These are phyloP conservation scores for Rhizophagus sp. DNA, from an alignment of 192 early-diverging fungal species.

Conservation along the genomic window DNA sequence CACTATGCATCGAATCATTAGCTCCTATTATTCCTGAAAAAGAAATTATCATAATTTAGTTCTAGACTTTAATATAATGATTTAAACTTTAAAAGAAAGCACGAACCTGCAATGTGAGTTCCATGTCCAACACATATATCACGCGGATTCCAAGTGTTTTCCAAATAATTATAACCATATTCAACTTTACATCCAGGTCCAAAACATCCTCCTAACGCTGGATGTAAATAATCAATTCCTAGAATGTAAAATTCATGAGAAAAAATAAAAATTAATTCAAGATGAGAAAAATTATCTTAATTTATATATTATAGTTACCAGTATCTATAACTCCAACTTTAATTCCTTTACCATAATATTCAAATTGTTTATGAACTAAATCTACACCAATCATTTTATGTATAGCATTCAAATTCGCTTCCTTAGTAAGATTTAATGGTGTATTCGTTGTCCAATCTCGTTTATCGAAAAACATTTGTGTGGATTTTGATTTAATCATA, in stretches of 20 bases:
- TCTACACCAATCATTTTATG: conserved; percentile 57
- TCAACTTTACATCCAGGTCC: conserved; percentile 53
- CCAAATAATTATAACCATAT: conserved; percentile 63
- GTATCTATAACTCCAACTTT: conserved; percentile 69
- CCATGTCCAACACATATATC: conserved; percentile 66
- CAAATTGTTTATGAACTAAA: conserved; percentile 46
- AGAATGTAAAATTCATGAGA: not conserved
- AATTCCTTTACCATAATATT: conserved; percentile 61
- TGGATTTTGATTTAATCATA: not conserved
- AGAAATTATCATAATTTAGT: not conserved
- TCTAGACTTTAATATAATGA: not conserved
- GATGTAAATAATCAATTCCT: conserved; percentile 60
- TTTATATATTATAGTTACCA: conserved; percentile 49
- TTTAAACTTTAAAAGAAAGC: not conserved
- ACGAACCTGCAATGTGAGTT: conserved; percentile 61
- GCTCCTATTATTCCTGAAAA: conserved; percentile 49
- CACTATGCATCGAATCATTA: conserved; percentile 42
- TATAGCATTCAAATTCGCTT: conserved; percentile 20
- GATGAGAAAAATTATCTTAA: not conserved
- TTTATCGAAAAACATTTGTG: not conserved
- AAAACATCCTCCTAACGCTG: conserved; percentile 61
- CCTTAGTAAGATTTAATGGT: not conserved
- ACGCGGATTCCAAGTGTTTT: conserved; percentile 56
- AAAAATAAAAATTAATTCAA: not conserved
- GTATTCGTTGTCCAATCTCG: not conserved